A percentile compares a stretch with the other conserved stretches of the same genome.
Conservation (phyloP, 768 basidiomycete genomes). For the Mycena amicta region DNA sequence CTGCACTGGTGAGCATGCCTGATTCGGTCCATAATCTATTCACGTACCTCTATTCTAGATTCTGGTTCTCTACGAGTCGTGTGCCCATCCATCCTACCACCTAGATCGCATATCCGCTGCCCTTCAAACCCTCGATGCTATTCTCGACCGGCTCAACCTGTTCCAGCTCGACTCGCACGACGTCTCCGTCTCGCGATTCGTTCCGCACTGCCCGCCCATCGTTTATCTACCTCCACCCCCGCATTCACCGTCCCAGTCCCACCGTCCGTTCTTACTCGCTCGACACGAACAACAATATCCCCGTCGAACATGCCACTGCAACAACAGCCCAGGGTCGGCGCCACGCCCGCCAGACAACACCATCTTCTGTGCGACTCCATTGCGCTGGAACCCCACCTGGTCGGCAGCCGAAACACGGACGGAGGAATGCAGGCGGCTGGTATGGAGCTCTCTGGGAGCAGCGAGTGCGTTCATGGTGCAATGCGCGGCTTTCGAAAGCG, state of each 20-base stretch:
- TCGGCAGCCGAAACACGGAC: slow-evolving; percentile 53
- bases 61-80: slow-evolving; percentile 76
- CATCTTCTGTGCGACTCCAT: slow-evolving; percentile 49
- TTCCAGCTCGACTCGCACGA: slow-evolving; percentile 53
- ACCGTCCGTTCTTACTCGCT: not conserved
- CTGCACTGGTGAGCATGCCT: slow-evolving; percentile 57
- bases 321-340: slow-evolving; percentile 41
- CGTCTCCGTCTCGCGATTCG: slow-evolving; percentile 52
- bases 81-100: slow-evolving; percentile 67
- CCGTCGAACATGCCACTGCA: slow-evolving; percentile 49
- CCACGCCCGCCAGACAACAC: slow-evolving; percentile 41
- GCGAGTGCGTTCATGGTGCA: slow-evolving; percentile 69
- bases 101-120: slow-evolving; percentile 55
- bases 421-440: slow-evolving; percentile 75
- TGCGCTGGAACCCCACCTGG: slow-evolving; percentile 69
- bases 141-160: slow-evolving; percentile 59
- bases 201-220: slow-evolving; percentile 52
- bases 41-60: slow-evolving; percentile 45
- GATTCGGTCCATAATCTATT: not conserved
- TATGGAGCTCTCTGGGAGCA: slow-evolving; percentile 74
- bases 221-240: slow-evolving; percentile 37
- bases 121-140: slow-evolving; percentile 61
- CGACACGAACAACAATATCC: slow-evolving; percentile 5
- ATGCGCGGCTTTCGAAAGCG: slow-evolving; percentile 65
- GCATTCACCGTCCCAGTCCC: slow-evolving; percentile 24